A percentile compares a stretch with the other conserved stretches of the same genome.
Evolutionary conservation across 1,139 yeast species (phyloP).

Genomic region (Suhomyces coccinellae): DNA sequence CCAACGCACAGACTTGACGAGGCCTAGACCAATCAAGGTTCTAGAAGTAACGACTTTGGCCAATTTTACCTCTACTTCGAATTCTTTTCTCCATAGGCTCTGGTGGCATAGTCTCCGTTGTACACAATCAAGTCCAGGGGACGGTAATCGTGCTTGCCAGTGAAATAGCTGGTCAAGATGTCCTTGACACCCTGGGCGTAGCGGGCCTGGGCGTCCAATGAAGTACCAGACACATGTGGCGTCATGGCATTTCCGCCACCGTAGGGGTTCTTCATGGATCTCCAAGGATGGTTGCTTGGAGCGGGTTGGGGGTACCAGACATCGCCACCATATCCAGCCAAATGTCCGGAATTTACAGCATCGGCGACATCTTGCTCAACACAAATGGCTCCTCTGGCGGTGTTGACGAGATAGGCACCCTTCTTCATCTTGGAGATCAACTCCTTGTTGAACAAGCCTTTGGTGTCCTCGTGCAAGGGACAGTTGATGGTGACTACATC

Average conservation of each 20-base stretch:
- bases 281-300: constrained; percentile 75
- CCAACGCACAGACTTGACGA: too few relatives aligned
- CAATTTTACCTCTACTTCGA: background rate
- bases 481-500: constrained; percentile 79
- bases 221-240: constrained; percentile 79
- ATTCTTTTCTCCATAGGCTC: constrained; percentile 56
- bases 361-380: constrained; percentile 74
- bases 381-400: constrained; percentile 83
- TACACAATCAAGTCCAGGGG: constrained; percentile 74
- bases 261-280: constrained; percentile 60
- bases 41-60: too few relatives aligned
- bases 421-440: constrained; percentile 70
- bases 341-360: constrained; percentile 66
- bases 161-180: constrained; percentile 63
- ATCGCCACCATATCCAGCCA: constrained; percentile 82
- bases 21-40: too few relatives aligned
- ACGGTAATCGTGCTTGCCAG: constrained; percentile 63
- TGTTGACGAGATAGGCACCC: constrained; percentile 77
- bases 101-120: constrained; percentile 72
- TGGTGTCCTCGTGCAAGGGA: constrained; percentile 72
- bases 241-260: constrained; percentile 87
- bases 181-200: constrained; percentile 69
- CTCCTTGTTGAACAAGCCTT: constrained; percentile 67
- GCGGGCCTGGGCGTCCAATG: constrained; percentile 76
- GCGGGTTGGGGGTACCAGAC: constrained; percentile 86